Evolutionary conservation across 179 eudicot species (phyloP).

Genomic region (Silene vulgaris): DNA sequence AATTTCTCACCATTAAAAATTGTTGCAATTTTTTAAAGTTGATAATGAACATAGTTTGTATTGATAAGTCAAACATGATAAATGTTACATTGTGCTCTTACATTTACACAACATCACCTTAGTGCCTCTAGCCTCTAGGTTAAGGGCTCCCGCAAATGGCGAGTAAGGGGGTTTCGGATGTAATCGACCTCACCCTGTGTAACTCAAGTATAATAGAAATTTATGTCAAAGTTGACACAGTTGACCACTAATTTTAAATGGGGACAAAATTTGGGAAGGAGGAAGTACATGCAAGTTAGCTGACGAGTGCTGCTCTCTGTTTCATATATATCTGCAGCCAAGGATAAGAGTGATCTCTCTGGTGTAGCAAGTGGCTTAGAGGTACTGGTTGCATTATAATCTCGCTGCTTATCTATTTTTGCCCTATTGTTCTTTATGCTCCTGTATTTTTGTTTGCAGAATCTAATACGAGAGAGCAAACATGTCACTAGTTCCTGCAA

Average conservation of each 20-base stretch:
- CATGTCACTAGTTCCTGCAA: slow-evolving; percentile 33
- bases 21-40: background rate
- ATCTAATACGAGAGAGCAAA: slow-evolving; percentile 38
- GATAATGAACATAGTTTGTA: background rate
- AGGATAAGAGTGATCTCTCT: slow-evolving; percentile 29
- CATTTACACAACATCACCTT: background rate
- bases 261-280: background rate
- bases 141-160: background rate
- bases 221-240: background rate
- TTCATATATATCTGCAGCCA: slow-evolving; percentile 46
- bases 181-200: background rate
- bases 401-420: slow-evolving; percentile 11
- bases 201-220: background rate
- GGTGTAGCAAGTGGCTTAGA: slow-evolving; percentile 34
- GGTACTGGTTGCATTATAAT: slow-evolving; percentile 34
- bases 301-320: slow-evolving; percentile 11
- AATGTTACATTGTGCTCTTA: background rate
- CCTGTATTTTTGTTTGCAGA: slow-evolving; percentile 34
- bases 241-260: background rate
- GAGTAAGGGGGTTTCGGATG: background rate
- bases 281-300: background rate
- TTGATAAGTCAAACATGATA: background rate
- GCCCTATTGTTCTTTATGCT: slow-evolving; percentile 14
- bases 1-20: background rate
- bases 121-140: background rate